Evolutionary conservation across 139 green algal species (phyloP).

Genomic region (Pleodorina starrii): DNA sequence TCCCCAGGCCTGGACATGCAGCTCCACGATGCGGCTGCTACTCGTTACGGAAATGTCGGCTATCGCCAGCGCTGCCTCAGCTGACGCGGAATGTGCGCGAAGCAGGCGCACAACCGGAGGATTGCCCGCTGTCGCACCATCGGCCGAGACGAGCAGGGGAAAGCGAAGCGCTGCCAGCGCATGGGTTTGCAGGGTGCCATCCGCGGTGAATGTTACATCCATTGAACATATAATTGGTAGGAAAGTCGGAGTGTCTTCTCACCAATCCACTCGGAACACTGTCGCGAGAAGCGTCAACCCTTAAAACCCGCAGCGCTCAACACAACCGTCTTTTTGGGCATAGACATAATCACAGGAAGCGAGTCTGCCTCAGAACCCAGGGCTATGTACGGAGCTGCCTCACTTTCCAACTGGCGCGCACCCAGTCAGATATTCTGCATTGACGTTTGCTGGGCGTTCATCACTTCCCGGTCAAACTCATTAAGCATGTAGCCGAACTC

Average conservation of each 20-base stretch:
- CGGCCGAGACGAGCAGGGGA: neutral
- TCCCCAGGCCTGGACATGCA: slow-evolving; percentile 18
- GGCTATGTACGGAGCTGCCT: neutral
- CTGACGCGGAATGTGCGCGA: neutral
- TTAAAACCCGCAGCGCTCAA: neutral
- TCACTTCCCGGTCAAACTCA: slow-evolving; percentile 51
- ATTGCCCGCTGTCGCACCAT: neutral
- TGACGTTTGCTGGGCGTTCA: neutral
- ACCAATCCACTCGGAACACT: neutral
- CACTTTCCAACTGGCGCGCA: neutral
- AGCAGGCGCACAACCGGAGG: neutral
- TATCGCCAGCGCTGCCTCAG: neutral
- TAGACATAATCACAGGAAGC: neutral
- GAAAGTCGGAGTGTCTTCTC: neutral
- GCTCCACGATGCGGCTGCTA: slow-evolving; percentile 20
- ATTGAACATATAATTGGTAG: neutral
- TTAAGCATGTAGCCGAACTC: slow-evolving; percentile 63
- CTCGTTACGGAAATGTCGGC: neutral
- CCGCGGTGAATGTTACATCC: slow-evolving; percentile 1
- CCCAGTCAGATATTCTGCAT: slow-evolving; percentile 6
- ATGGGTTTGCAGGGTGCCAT: neutral
- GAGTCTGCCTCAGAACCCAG: neutral
- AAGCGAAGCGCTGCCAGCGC: neutral
- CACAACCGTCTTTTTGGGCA: neutral
- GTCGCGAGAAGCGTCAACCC: neutral